phyloP scores from a whole-genome alignment of 805 yeast species.

The Yamadazyma akitaensis region DNA sequence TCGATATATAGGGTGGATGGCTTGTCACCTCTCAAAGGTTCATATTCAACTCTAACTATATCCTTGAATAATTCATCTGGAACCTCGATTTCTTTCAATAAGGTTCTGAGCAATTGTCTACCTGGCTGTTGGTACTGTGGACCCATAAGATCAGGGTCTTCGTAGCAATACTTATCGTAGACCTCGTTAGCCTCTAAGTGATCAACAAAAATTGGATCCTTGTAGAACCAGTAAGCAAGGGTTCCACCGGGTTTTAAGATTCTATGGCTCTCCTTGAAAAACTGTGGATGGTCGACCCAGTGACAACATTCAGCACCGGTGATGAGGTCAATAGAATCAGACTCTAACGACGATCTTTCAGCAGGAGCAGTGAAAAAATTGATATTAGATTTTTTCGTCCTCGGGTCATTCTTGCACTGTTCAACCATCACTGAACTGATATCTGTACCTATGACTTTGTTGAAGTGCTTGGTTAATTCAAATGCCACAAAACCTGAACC shows the following conservation, averaged over 20 bases:
- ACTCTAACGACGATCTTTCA: slow-evolving; percentile 20
- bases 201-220: slow-evolving; percentile 58
- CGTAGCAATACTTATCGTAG: slow-evolving; percentile 36
- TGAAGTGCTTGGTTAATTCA: slow-evolving; percentile 31
- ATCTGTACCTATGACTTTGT: slow-evolving; percentile 46
- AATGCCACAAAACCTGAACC: slow-evolving; percentile 48
- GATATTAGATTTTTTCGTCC: slow-evolving; percentile 19
- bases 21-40: slow-evolving; percentile 17
- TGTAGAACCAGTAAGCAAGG: slow-evolving; percentile 75
- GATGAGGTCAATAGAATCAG: slow-evolving; percentile 50
- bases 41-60: slow-evolving; percentile 26
- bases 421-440: slow-evolving; percentile 45
- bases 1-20: slow-evolving; percentile 17
- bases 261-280: slow-evolving; percentile 48
- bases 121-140: slow-evolving; percentile 49
- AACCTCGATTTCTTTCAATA: slow-evolving; percentile 37
- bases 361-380: slow-evolving; percentile 30
- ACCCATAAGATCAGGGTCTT: slow-evolving; percentile 41
- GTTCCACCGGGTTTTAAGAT: slow-evolving; percentile 62
- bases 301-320: slow-evolving; percentile 87
- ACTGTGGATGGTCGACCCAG: slow-evolving; percentile 65
- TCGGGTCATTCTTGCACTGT: slow-evolving; percentile 15
- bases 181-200: slow-evolving; percentile 50
- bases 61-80: slow-evolving; percentile 39
- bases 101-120: slow-evolving; percentile 31